Evolutionary conservation across 148 eudicot genomes (phyloP).

Genomic region (Diospyros lotus): DNA sequence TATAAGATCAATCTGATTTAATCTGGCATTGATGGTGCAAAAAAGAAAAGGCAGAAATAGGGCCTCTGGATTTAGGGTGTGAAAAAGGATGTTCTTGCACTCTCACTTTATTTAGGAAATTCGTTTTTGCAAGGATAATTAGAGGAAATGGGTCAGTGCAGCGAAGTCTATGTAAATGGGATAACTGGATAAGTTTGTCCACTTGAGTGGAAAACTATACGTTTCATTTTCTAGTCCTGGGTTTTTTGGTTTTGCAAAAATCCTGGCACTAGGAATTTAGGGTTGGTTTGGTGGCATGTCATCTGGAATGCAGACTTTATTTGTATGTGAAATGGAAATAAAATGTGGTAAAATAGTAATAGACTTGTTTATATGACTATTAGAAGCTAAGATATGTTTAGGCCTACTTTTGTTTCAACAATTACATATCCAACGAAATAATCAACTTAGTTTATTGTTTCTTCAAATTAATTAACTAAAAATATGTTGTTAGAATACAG

Average conservation of each 20-base stretch:
- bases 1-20: background rate
- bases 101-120: background rate
- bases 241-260: background rate
- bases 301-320: no score
- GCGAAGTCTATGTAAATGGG: background rate
- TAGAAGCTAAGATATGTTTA: no score
- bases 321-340: no score
- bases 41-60: background rate
- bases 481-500: no score
- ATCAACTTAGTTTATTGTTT: no score
- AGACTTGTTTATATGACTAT: no score
- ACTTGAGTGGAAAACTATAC: constrained; percentile 3
- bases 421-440: no score
- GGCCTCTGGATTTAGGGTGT: background rate
- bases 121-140: background rate
- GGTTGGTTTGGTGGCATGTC: background rate
- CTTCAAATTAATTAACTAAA: no score
- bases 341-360: no score
- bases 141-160: background rate
- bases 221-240: background rate
- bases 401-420: no score
- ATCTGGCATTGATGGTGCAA: background rate
- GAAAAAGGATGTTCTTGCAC: background rate
- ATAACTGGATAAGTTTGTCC: background rate
- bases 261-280: background rate